phyloP scores from a whole-genome alignment of 1,284 basidiomycete species.

The Bjerkandera adusta region DNA sequence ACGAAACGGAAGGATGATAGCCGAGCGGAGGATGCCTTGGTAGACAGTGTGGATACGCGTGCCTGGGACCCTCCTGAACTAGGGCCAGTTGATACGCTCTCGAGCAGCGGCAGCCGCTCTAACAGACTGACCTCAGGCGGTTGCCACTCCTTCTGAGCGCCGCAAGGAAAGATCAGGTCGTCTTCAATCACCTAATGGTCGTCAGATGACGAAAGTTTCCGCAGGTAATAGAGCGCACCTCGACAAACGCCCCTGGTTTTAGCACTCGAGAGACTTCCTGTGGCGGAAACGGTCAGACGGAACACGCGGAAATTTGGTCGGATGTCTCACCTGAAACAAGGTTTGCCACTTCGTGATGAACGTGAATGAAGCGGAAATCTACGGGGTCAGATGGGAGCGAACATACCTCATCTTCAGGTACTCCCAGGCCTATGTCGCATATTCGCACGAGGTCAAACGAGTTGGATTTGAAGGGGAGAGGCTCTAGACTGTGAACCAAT shows the following conservation, averaged over 20 bases:
- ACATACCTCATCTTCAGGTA: conserved; percentile 68
- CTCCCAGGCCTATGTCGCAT: conserved; percentile 57
- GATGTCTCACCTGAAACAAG: conserved; percentile 31
- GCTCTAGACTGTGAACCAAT: conserved; percentile 48
- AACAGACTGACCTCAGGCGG: neutral
- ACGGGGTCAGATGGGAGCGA: neutral
- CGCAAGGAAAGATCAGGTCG: conserved; percentile 66
- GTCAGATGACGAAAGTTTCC: neutral
- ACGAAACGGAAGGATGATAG: conserved; percentile 1
- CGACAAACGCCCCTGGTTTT: conserved; percentile 25
- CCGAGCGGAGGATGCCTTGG: neutral
- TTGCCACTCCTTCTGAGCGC: conserved; percentile 20
- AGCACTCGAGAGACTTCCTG: conserved; percentile 68
- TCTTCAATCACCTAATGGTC: conserved; percentile 65
- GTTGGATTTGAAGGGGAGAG: conserved; percentile 52
- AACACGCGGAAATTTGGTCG: neutral
- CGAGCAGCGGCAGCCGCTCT: too few relatives aligned
- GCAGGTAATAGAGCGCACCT: neutral
- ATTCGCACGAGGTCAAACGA: conserved; percentile 67
- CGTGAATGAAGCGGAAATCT: neutral
- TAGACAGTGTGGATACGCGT: neutral
- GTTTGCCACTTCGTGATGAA: conserved; percentile 29
- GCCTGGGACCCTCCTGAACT: neutral
- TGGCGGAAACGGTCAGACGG: neutral
- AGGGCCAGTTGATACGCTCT: neutral